Evolutionary conservation across 2,329 filamentous ascomycete genomes (phyloP), one percentile per base, ranked within the genome.

Genomic region (Chaetomium olivaceum): DNA sequence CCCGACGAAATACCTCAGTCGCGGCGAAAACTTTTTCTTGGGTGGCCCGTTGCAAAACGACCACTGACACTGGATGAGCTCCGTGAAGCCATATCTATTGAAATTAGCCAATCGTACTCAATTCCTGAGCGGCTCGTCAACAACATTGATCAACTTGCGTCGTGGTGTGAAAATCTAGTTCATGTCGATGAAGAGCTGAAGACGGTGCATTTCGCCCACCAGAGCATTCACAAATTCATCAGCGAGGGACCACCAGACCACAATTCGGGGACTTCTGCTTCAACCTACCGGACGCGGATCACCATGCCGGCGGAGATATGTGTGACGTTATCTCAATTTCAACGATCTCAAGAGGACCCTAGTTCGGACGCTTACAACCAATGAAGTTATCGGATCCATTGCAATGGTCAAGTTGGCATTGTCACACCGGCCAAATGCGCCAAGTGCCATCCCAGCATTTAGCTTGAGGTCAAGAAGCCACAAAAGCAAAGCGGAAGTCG

Each of bases 261-360:
- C 33, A 58, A 43, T 27, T 58, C 33, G 55, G 33, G 21, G n/a
- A 25, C 55, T 58, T 58, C 23, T 12, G 33, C 55, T 58, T 58
- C 31, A 16, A 43, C 31, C 33, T 58, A 33, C 33, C n/a, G 27
- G 31, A 58, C 55, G 55, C 33, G 11, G 55, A 58, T 7, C 55
- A 58, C 31, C 55, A 58, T 58, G 55, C 55, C 33, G 55, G 55
- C n/a, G 31, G 55, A 58, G 14, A 58, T 58, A 12, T 58, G 33
- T n/a, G 55, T 58, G 23, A 58, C 55, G 33, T 58, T 58, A 58
- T 27, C 55, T 58, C 33, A 27, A 58, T 27, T 43, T 58, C 55
- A 58, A 58, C 55, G 55, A 58, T 19, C 43, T 58, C n/a, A 58
- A 58, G 31, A 58, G 31, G 33, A 58, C 55, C 43, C 55, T 58